Conservation (phyloP, 305 asterid genomes). For the Ilex paraguariensis region DNA sequence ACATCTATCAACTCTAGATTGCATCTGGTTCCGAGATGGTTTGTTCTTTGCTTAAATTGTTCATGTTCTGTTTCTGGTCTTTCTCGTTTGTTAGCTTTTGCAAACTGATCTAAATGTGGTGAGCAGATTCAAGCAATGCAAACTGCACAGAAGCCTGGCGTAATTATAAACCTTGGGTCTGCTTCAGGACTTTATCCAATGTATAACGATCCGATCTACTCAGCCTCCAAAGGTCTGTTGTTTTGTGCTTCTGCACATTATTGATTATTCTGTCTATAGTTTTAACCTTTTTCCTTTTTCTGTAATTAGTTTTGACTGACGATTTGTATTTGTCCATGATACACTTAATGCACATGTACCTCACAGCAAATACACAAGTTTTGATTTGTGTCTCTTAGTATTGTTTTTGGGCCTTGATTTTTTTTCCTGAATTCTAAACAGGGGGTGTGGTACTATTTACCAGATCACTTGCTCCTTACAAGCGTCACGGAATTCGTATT, state of each 20-base stretch:
- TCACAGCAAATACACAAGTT: neutral
- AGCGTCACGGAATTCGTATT: slow-evolving; percentile 82
- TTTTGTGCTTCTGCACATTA: slow-evolving; percentile 10
- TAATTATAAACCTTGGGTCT: slow-evolving; percentile 73
- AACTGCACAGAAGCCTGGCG: slow-evolving; percentile 67
- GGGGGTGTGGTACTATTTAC: slow-evolving; percentile 90
- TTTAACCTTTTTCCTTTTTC: slow-evolving; percentile 5
- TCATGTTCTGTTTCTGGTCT: neutral
- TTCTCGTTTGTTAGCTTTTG: slow-evolving; percentile 3
- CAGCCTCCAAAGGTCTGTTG: slow-evolving; percentile 79
- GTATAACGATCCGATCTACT: slow-evolving; percentile 69
- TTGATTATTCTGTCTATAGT: neutral
- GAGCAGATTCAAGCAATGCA: slow-evolving; percentile 70
- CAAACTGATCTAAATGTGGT: slow-evolving; percentile 20
- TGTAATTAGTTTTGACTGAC: neutral
- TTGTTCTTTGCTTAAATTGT: neutral
- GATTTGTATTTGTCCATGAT: slow-evolving; percentile 5
- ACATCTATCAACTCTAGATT: neutral
- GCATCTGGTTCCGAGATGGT: neutral
- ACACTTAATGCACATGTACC: no score
- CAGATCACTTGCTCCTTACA: slow-evolving; percentile 71
- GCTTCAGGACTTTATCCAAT: slow-evolving; percentile 92
- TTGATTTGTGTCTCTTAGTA: slow-evolving; percentile 8
- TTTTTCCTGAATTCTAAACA: slow-evolving; percentile 13
- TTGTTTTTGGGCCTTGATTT: slow-evolving; percentile 19